Base-by-base conservation (phyloP, 805 yeast genomes). In the Kuraishia cidri region DNA sequence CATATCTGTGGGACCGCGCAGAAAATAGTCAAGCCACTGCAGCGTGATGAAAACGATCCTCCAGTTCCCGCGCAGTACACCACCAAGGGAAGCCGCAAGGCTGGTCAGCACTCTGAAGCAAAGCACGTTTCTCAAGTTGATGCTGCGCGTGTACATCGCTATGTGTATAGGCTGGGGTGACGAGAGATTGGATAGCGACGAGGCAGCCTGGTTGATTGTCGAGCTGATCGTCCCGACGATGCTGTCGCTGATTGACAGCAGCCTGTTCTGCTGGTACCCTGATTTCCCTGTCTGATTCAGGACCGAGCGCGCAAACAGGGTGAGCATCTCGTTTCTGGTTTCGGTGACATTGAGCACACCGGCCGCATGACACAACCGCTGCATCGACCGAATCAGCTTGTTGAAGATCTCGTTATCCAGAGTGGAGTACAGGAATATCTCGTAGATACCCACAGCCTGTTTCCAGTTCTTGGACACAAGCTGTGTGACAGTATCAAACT, bases 51-150 rank as follows among this genome's bases (percentile, higher is more conserved):
- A 47, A 4, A 79, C 50, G 12, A 65, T 65, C 9, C 57, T 53
- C 97, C 97, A 90, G 21, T 81, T 72, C 3, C 58, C 50, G 5
- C 69, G 69, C 11, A 90, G 62, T 1, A 76, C 69, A 1, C 88
- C 71, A 0, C 96, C 97, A n/a, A 90, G 55, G 0, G 95, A 82
- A 3, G 78, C 68, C 0, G 90, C 87, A 31, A 90, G 60, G 38
- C 85, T 82, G 3, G 79, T 60, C 24, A 90, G 54, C 0, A 95
- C 96, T 31, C 95, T 64, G 25, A 86, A 71, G 42, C 95, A 75
- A 7, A 79, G 66, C 1, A 84, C 66, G 39, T 84, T 86, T 34
- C 94, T 67, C 1, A 83, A 64, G 37, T 77, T 73, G 28, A 83
- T 60, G 21, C 50, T 48, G 37, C 81, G 56, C 1, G 69, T 47